Percentiles rank a stretch among this genome's conserved stretches.
Evolutionary conservation across 148 eudicot species (phyloP).

Genomic region (Camellia japonica): DNA sequence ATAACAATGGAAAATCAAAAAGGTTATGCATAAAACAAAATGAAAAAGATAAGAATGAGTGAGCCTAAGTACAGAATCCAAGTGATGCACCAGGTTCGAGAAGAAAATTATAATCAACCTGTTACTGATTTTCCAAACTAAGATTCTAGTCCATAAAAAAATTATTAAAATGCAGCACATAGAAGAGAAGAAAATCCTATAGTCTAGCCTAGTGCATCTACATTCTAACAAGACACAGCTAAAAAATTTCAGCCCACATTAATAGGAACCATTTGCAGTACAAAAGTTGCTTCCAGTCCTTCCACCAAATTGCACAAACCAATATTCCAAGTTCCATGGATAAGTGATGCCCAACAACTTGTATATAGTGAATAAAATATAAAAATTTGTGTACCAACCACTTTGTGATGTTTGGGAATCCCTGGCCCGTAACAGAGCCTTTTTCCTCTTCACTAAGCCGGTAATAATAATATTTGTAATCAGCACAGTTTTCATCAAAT

Average conservation of each 20-base stretch:
- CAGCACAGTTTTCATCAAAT: constrained; percentile 77
- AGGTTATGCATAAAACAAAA: not conserved
- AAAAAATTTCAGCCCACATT: not conserved
- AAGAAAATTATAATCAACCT: not conserved
- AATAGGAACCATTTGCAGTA: not conserved
- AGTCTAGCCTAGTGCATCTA: not conserved
- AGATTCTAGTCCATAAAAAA: no score
- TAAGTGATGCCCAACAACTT: not conserved
- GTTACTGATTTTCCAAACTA: not conserved
- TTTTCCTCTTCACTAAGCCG: constrained; percentile 81
- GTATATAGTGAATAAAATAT: not conserved
- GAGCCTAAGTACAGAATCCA: not conserved
- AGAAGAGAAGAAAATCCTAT: constrained; percentile 8
- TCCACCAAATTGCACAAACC: not conserved
- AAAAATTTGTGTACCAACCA: constrained; percentile 41
- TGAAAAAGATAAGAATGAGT: not conserved
- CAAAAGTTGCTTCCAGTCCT: not conserved
- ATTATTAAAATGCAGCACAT: not conserved
- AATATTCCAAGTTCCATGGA: not conserved
- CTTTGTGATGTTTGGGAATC: constrained; percentile 42
- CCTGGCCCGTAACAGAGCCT: constrained; percentile 44
- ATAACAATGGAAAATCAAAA: not conserved
- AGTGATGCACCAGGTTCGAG: not conserved
- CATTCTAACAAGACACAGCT: not conserved
- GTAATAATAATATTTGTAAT: constrained; percentile 82